Conservation (phyloP, 2,329 filamentous ascomycete genomes). For the Biscogniauxia sp. region DNA sequence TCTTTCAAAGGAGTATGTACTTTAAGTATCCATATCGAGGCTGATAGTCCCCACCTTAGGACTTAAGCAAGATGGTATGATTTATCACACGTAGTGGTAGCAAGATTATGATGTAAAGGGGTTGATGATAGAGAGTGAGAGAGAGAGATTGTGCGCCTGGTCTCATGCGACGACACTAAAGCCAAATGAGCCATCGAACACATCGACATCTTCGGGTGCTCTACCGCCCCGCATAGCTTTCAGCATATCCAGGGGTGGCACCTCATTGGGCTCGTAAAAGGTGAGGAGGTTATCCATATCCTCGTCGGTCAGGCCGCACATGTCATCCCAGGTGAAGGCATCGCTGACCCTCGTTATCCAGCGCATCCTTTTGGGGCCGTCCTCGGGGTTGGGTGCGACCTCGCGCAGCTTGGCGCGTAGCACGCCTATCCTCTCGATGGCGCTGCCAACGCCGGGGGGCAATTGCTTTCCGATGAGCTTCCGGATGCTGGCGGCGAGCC, state of each 20-base stretch:
- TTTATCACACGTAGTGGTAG: too few relatives aligned
- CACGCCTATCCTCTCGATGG: slow-evolving; percentile 80
- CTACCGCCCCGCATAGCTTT: slow-evolving; percentile 50
- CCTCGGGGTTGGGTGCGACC: slow-evolving; percentile 67
- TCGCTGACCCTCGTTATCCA: slow-evolving; percentile 97
- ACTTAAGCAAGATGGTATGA: too few relatives aligned
- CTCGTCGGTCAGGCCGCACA: slow-evolving; percentile 76
- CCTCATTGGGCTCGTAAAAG: slow-evolving; percentile 63
- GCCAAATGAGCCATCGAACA: slow-evolving; percentile 59
- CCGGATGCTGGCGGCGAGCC: slow-evolving; percentile 82
- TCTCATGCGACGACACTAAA: slow-evolving; percentile 49
- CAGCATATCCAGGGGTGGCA: slow-evolving; percentile 55
- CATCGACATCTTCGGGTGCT: slow-evolving; percentile 46
- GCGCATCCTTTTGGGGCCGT: slow-evolving; percentile 84
- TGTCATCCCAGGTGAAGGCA: slow-evolving; percentile 77
- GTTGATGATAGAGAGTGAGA: too few relatives aligned
- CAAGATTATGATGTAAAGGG: too few relatives aligned
- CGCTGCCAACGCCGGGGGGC: slow-evolving; percentile 77
- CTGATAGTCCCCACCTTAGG: too few relatives aligned
- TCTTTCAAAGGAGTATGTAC: too few relatives aligned
- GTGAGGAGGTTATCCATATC: slow-evolving; percentile 81
- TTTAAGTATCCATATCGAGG: too few relatives aligned
- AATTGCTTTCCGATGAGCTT: slow-evolving; percentile 75
- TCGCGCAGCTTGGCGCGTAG: slow-evolving; percentile 76
- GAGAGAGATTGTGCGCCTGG: background rate